Evolutionary conservation across 176 grass and related monocot genomes (phyloP).

Genomic region (Juncus inflexus): DNA sequence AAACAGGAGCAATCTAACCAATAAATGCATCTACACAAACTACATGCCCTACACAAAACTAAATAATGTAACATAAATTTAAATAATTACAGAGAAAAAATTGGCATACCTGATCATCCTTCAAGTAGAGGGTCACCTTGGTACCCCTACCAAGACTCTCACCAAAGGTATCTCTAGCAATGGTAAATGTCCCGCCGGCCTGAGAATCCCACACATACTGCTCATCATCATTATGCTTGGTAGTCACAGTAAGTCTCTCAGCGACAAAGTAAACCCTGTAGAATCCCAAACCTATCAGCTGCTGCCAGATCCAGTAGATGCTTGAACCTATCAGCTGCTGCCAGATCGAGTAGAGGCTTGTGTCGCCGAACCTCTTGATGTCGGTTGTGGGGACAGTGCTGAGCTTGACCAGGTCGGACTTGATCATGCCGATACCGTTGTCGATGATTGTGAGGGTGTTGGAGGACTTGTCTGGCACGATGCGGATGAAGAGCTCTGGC

Average conservation of each 20-base stretch:
- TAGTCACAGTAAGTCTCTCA: slow-evolving; percentile 55
- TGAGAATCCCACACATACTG: slow-evolving; percentile 71
- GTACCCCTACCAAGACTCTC: slow-evolving; percentile 55
- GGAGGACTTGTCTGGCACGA: slow-evolving; percentile 39
- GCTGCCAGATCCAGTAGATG: slow-evolving; percentile 39
- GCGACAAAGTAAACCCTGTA: slow-evolving; percentile 60
- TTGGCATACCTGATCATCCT: slow-evolving; percentile 41
- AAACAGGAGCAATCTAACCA: background rate
- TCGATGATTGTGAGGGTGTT: slow-evolving; percentile 53
- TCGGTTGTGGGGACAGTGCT: slow-evolving; percentile 70
- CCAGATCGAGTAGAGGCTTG: slow-evolving; percentile 50
- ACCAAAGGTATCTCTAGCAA: slow-evolving; percentile 34
- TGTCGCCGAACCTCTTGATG: slow-evolving; percentile 52
- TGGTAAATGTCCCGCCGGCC: slow-evolving; percentile 54
- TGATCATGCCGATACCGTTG: slow-evolving; percentile 59
- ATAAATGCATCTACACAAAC: background rate
- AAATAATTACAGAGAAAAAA: background rate
- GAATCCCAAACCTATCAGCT: slow-evolving; percentile 58
- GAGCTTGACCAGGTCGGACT: slow-evolving; percentile 25
- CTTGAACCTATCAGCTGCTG: slow-evolving; percentile 56
- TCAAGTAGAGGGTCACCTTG: slow-evolving; percentile 56
- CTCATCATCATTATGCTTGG: slow-evolving; percentile 78
- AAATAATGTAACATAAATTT: background rate
- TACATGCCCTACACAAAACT: background rate
- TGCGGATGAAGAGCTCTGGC: slow-evolving; percentile 47